Percentiles rank a stretch among this genome's conserved stretches.
phyloP scores from a whole-genome alignment of 2,329 filamentous ascomycete genomes.

The Paradendryphiella salina region DNA sequence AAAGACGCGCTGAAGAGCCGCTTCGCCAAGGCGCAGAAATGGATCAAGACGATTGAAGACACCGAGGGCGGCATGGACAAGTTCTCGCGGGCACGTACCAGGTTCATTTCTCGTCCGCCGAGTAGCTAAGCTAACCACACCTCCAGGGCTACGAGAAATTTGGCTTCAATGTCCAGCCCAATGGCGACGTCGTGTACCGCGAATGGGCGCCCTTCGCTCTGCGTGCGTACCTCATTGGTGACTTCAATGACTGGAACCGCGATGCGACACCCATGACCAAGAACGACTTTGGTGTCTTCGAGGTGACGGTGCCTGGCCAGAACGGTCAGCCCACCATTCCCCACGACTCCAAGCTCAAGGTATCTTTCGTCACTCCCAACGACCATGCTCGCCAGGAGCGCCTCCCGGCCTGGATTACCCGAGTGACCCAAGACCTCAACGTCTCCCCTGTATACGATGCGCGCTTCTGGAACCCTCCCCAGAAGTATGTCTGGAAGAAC shows the following conservation, averaged over 20 bases:
- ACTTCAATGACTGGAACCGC: slow-evolving; percentile 93
- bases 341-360: slow-evolving; percentile 97
- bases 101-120: neutral
- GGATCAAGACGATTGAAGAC: slow-evolving; percentile 82
- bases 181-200: slow-evolving; percentile 85
- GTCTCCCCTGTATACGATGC: slow-evolving; percentile 94
- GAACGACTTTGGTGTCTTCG: slow-evolving; percentile 82
- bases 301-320: slow-evolving; percentile 73
- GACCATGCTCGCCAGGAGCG: slow-evolving; percentile 79
- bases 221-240: slow-evolving; percentile 83
- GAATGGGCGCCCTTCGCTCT: slow-evolving; percentile 96
- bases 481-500: slow-evolving; percentile 85
- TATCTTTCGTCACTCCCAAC: slow-evolving; percentile 76
- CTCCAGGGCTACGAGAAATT: slow-evolving; percentile 79
- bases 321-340: slow-evolving; percentile 77
- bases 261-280: slow-evolving; percentile 85
- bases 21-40: slow-evolving; percentile 77
- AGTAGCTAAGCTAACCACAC: slow-evolving; percentile 28
- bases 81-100: slow-evolving; percentile 72
- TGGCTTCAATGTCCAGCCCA: slow-evolving; percentile 77
- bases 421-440: slow-evolving; percentile 88
- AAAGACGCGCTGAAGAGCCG: slow-evolving; percentile 73
- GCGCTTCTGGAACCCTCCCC: slow-evolving; percentile 93
- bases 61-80: slow-evolving; percentile 88
- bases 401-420: slow-evolving; percentile 94